Conservation (phyloP, 495 filamentous ascomycete genomes). For the Parachaetomium inaequale region DNA sequence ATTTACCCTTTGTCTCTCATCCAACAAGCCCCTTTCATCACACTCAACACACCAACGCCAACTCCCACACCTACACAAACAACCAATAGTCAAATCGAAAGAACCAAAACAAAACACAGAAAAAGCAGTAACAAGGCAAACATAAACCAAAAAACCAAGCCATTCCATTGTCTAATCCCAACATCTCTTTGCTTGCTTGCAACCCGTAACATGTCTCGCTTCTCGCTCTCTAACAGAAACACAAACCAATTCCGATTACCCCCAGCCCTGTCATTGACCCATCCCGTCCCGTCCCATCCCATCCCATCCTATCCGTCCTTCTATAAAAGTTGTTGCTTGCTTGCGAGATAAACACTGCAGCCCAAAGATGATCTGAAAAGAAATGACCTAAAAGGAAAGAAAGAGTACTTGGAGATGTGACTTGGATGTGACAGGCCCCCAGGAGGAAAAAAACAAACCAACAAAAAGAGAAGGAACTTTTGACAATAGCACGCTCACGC, state of each 20-base stretch:
- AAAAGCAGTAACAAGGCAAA: not conserved
- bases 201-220: not conserved
- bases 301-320: not conserved
- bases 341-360: no score
- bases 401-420: no score
- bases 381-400: no score
- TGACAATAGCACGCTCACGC: not conserved
- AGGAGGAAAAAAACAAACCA: not conserved
- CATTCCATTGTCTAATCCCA: constrained; percentile 3
- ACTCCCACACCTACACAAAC: no score
- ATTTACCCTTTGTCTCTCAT: no score
- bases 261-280: no score
- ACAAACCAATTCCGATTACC: not conserved
- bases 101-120: no score
- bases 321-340: not conserved
- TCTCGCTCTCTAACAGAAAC: not conserved
- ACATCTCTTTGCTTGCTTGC: not conserved
- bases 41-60: no score
- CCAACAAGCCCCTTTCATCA: no score
- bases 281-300: no score
- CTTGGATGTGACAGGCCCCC: no score
- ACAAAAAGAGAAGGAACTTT: not conserved
- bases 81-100: no score
- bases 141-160: not conserved
- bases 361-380: not conserved